Evolutionary conservation across 1,284 basidiomycete species (phyloP).

Genomic region (Tilletia indica): DNA sequence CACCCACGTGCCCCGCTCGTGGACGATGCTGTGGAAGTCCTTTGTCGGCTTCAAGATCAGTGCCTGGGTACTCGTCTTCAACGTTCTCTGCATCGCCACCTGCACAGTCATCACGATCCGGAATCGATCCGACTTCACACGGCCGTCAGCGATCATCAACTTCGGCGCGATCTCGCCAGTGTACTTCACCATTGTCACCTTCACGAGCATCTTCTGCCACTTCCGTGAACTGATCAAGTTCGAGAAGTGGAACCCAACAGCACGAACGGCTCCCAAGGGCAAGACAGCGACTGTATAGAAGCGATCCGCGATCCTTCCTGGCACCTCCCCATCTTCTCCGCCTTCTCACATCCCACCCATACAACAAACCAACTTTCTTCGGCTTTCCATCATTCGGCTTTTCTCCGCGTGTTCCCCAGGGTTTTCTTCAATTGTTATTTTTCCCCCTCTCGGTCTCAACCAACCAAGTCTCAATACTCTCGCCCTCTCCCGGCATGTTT

Average conservation of each 20-base stretch:
- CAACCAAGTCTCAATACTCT: not conserved
- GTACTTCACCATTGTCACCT: constrained; percentile 40
- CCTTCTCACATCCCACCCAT: too few relatives aligned
- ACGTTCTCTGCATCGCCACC: constrained; percentile 17
- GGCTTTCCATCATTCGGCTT: not conserved
- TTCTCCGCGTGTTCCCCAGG: not conserved
- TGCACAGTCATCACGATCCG: constrained; percentile 29
- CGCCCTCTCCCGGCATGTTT: not conserved
- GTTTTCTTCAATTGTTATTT: not conserved
- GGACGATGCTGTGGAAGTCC: constrained; percentile 13
- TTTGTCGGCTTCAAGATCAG: constrained; percentile 20
- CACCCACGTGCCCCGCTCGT: constrained; percentile 20
- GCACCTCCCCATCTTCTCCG: not conserved
- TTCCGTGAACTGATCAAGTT: constrained; percentile 43
- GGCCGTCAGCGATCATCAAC: constrained; percentile 32
- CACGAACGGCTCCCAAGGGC: constrained; percentile 18
- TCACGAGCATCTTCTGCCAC: constrained; percentile 45
- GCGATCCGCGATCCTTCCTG: not conserved
- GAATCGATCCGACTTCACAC: constrained; percentile 43
- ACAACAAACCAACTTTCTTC: not conserved
- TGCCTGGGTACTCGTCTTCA: constrained; percentile 19
- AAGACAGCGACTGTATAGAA: not conserved
- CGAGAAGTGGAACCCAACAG: constrained; percentile 33
- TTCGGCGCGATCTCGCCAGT: constrained; percentile 36
- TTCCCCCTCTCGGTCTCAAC: not conserved